Evolutionary conservation across 1,284 basidiomycete genomes (phyloP), one percentile per base, ranked within the genome.

Genomic region (Sparassis latifolia): DNA sequence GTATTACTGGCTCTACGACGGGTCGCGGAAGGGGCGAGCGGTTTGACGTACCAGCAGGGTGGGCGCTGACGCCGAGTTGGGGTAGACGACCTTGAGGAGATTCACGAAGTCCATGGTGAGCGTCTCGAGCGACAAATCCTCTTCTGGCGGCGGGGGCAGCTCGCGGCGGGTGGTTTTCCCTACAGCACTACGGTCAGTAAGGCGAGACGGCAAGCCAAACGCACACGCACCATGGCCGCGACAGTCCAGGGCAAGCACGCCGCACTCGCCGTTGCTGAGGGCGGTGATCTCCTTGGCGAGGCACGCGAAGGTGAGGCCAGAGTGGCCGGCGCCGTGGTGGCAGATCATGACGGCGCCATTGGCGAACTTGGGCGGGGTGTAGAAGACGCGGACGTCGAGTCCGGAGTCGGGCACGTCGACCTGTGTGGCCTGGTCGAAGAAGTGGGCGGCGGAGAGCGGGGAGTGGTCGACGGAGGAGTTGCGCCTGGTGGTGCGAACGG

Each of bases 241-340:
- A 44, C 86, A 86, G 72, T 99, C 97, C 48, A 89, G 75, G 0
- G 89, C 76, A 43, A 99, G 60, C 10, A 98, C 79, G 0, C 97
- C 96, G 44, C 89, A 82, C 61, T 91, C 86, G 4, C 88, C 88
- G 5, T 73, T 72, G 31, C 80, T 82, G 64, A 74, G 58, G 41
- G 73, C 75, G 9, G 67, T 70, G 2, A 98, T 73, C 64, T 91
- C 85, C 63, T 85, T 86, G 7, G 95, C 92, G 48, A 95, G 76
- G 58, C 84, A 84, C 0, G 97, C 95, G 66, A 94, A 99, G 54
- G 84, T 91, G 54, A 97, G 74, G 0, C 83, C 95, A 0, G 86
- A 86, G 62, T 92, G 92, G 2, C 97, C 96, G 1, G 92, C 96
- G 0, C 97, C 96, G 60, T 99, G 96, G 62, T 97, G 94, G 66